Evolutionary conservation across 2,329 filamentous ascomycete species (phyloP), one percentile per base, ranked within the genome.

Genomic region (Clathrospora elynae): DNA sequence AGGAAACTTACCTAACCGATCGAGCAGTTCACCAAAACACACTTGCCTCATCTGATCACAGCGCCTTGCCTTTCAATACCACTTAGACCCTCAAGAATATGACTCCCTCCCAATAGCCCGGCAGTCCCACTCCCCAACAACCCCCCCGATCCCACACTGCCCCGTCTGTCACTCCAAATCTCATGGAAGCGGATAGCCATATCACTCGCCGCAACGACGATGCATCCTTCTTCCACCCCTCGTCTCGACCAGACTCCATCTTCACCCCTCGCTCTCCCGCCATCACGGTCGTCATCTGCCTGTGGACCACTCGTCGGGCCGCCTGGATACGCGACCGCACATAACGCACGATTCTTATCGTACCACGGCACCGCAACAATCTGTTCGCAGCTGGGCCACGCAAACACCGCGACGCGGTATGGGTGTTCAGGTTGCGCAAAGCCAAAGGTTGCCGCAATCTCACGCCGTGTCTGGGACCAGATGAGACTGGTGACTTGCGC

Each of bases 161-260:
- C 47, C 7, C 40, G 39, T 28, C 46, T 85, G 55, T 81, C 80
- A n/a, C 80, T 79, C 93, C 91, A 97, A 8, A 99, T 84, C 72
- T 97, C 91, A 68, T 97, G 90, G 61, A 97, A 97, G 65, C 93
- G 93, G 69, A 97, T 87, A 57, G 83, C 95, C 65, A 90, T 86
- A 71, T 97, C 91, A 63, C 90, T 96, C 29, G 89, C 87, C 11
- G 91, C 92, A 38, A 99, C 87, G 12, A 96, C 87, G 55, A 99
- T 85, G 65, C 90, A 95, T 0, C 88, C 89, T 58, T 92, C 88
- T 53, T 83, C 79, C 4, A 77, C 74, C 0, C 80, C 83, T 13
- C 82, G 76, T 35, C 73, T 75, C 50, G 77, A 77, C 70, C 76
- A 79, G 32, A 75, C 72, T n/a, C 76, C 77, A 42, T 78, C 78